Evolutionary conservation across 2,329 filamentous ascomycete species (phyloP).

Genomic region (Ophiocordyceps camponoti-saundersi): DNA sequence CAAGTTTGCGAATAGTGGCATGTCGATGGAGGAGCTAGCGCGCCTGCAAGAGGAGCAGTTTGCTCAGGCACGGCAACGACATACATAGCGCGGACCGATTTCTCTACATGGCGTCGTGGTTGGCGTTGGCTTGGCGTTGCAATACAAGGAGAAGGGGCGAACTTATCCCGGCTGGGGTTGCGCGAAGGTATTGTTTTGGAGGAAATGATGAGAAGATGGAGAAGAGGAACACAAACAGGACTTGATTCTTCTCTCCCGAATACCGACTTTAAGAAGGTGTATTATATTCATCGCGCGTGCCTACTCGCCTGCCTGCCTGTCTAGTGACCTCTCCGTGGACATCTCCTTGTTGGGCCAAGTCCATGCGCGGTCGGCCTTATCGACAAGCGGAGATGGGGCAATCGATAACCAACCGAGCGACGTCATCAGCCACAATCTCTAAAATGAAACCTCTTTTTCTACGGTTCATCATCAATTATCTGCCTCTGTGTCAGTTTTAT

Average conservation of each 20-base stretch:
- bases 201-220: background rate
- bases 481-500: too few relatives aligned
- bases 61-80: conserved; percentile 42
- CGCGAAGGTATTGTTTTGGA: background rate
- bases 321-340: too few relatives aligned
- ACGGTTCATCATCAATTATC: too few relatives aligned
- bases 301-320: background rate
- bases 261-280: background rate
- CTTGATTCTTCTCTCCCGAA: too few relatives aligned
- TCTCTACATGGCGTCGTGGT: conserved; percentile 7
- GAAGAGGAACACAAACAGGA: too few relatives aligned
- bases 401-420: background rate
- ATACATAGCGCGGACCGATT: conserved; percentile 6
- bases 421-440: background rate
- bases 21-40: conserved; percentile 80
- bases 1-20: conserved; percentile 87
- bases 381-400: background rate
- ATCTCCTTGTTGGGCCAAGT: too few relatives aligned
- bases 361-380: background rate
- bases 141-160: background rate
- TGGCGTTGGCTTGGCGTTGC: conserved; percentile 20
- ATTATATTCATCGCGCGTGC: background rate
- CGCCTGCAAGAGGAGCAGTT: conserved; percentile 86
- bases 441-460: too few relatives aligned
- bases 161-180: background rate